Percentiles rank a stretch among this genome's conserved stretches.
These are phyloP conservation scores for Sclerotinia borealis DNA, from an alignment of 2,329 filamentous ascomycete species.

Conservation along the genomic window DNA sequence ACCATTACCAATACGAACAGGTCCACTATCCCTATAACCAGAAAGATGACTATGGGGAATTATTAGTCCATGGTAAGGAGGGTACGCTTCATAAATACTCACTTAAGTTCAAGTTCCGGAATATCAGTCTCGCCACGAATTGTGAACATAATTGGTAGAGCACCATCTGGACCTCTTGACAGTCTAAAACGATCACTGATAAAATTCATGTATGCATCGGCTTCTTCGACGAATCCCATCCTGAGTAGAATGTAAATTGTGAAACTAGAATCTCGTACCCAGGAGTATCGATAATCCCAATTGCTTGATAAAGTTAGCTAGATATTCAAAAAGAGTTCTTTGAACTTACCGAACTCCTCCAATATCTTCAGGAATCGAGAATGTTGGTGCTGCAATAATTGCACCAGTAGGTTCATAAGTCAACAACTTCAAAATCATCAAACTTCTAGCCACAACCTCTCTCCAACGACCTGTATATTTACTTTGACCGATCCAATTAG, in stretches of 20 bases:
- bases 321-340: background rate
- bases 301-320: slow-evolving; percentile 36
- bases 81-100: background rate
- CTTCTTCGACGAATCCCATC: slow-evolving; percentile 69
- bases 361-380: slow-evolving; percentile 69
- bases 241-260: slow-evolving; percentile 72
- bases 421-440: slow-evolving; percentile 70
- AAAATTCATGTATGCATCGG: slow-evolving; percentile 72
- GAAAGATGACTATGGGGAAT: slow-evolving; percentile 50
- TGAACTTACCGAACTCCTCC: slow-evolving; percentile 48
- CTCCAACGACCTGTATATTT: slow-evolving; percentile 67
- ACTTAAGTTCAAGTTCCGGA: slow-evolving; percentile 57
- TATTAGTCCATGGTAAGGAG: slow-evolving; percentile 6
- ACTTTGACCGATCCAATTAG: slow-evolving; percentile 64
- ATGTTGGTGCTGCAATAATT: slow-evolving; percentile 70
- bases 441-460: slow-evolving; percentile 63
- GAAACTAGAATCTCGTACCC: slow-evolving; percentile 73
- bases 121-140: slow-evolving; percentile 71
- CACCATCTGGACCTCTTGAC: slow-evolving; percentile 53
- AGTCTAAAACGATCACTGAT: slow-evolving; percentile 65
- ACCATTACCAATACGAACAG: slow-evolving; percentile 71
- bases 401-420: slow-evolving; percentile 75
- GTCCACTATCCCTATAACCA: slow-evolving; percentile 63
- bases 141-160: slow-evolving; percentile 75
- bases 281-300: slow-evolving; percentile 71